Base-by-base conservation (phyloP, 2,329 filamentous ascomycete genomes). In the Fusarium concolor region DNA sequence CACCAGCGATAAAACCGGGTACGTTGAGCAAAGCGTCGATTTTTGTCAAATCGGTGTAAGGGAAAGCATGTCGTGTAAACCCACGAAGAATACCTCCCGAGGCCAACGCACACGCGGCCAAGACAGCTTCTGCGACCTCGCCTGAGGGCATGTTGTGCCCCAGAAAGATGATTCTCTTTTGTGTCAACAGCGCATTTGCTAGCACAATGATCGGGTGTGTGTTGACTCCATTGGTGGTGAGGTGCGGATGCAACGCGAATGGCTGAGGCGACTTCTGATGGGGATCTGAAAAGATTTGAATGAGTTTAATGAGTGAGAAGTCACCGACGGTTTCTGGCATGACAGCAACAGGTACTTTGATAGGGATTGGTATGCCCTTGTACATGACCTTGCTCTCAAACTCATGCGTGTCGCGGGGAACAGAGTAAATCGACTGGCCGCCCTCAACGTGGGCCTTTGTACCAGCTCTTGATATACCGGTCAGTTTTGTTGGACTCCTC, bases 31-130 rank as follows among this genome's bases (percentile, higher is more conserved):
- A 86, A 76, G 98, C 96, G 71, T 99, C 96, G 62, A 99, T 94
- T 80, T 99, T 99, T 68, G 94, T 97, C 42, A 99, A 85, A 81
- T 99, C 96, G 2, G 96, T 99, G 76, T 99, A 99, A 3, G 96
- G 96, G 76, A 99, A 99, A 1, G 96, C 96, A 80, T 98, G 93
- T 18, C 96, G 88, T 10, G 95, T 97, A 79, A 99, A 99, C 28
- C 96, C 96, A 58, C 94, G 87, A 35, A 99, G 83, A n/a, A 97
- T 84, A 8, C 96, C 95, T 20, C 96, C 96, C 14, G 94, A 97
- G 15, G 92, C 95, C 45, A 99, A 85, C 12, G 96, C 93, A 78
- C 96, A 99, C 2, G 96, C 94, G n/a, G 94, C 96, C 10, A 99
- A 86, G 5, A 99, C 96, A n/a, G 96, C 95, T 81, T 99, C 95